Base-by-base conservation (phyloP, 768 basidiomycete species). In the Macrolepiota fuliginosa region DNA sequence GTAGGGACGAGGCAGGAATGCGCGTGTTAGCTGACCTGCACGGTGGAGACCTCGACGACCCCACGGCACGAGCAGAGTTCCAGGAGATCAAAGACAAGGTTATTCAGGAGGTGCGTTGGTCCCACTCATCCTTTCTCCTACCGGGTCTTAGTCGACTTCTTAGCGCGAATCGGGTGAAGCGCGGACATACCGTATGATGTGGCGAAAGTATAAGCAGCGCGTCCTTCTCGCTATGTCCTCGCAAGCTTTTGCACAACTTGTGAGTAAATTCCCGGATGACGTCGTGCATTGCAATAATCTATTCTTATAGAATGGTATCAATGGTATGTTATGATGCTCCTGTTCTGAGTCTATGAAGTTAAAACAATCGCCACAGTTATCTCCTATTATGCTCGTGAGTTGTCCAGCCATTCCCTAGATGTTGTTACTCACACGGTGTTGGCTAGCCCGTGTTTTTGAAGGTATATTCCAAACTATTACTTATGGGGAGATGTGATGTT, bases 171-270 rank as follows among this genome's bases (percentile, higher is more conserved):
- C 82, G 25, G 87, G 85, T 35, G 90, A 88, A 62, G 88, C 80
- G 50, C 81, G 91, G 36, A 81, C 85, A 0, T 96, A 96, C 72
- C 68, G 70, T 29, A 79, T 80, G 39, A 90, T 96, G 85, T 96
- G 93, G 91, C 84, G 74, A 66, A 80, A 82, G 65, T 96, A 96
- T 70, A 87, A 87, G 67, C 85, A 86, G n/a, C 79, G 94, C 22
- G 92, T 96, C 4, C 72, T 96, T 63, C 83, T 96, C 45, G 94
- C 94, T 12, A 94, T 94, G 90, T 90, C 89, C n/a, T 91, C 91
- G 56, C 94, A 96, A 71, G 89, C 90, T 25, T 95, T 95, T 72
- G 94, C 94, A 36, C 94, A 96, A 71, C 77, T 96, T 66, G 92
- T 92, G 65, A 63, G 91, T 78, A 1, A 22, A 64, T 42, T 60